Evolutionary conservation across 2,329 filamentous ascomycete genomes (phyloP), one percentile per base, ranked within the genome.

Genomic region (Arthroderma sp.): DNA sequence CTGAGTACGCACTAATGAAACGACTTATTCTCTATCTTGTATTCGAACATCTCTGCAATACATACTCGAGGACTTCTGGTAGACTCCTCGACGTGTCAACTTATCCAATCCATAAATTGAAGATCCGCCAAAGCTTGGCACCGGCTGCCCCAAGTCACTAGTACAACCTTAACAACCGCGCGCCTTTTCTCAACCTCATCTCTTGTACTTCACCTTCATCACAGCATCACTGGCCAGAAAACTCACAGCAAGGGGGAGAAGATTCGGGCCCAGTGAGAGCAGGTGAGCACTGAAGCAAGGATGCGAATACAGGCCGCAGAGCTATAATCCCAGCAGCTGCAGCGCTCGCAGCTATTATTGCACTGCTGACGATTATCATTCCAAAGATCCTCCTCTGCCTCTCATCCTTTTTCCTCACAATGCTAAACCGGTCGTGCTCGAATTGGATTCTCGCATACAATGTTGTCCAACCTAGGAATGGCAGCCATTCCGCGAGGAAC

Each of bases 361-460:
- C 41, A 47, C 41, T 11, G 4, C 41, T 47, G 25, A 19, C 41
- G 25, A 47, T 11, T 15, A 47, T 25, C 19, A 47, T 15, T 8
- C 41, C 41, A 23, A 47, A 21, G 11, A 47, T 47, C 19, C 25
- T 47, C 21, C 41, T 47, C 21, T 47, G 41, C 13, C 41, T 47
- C 19, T 47, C 19, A 25, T 47, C 41, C 25, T 47, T 47, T 9
- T 21, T 23, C 21, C 13, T 47, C 19, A 47, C 41, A 9, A 47
- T 19, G 13, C 41, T 47, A 23, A 47, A 47, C 21, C 41, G 21
- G 19, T 47, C 41, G 6, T 47, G 41, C 21, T 47, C 19, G 21
- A 47, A 47, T 47, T 47, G 41, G 23, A 47, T 47, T 21, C 41
- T 47, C 21, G 41, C 41, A 47, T 47, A 47, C 21, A 47, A 47